Percentiles rank a stretch among this genome's conserved stretches.
phyloP scores from a whole-genome alignment of 1,284 basidiomycete species.

The Naganishia sp. region DNA sequence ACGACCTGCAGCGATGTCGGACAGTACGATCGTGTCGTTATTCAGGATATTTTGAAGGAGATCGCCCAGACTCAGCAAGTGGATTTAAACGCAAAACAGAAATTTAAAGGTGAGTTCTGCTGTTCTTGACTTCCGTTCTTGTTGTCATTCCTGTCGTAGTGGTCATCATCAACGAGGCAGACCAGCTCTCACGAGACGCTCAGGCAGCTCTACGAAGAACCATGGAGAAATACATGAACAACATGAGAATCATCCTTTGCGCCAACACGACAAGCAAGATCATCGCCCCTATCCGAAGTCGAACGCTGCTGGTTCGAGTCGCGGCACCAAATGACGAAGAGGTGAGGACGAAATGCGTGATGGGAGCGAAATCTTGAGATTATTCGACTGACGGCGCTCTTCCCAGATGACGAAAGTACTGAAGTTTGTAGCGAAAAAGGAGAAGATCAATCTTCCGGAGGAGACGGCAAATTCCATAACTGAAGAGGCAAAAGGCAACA shows the following conservation, averaged over 20 bases:
- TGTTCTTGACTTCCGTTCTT: too few species aligned
- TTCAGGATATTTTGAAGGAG: constrained; percentile 96
- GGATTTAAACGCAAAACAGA: constrained; percentile 89
- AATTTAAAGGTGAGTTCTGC: constrained; percentile 89
- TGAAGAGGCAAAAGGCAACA: constrained; percentile 80
- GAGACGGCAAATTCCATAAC: constrained; percentile 74
- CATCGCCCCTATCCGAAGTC: constrained; percentile 94
- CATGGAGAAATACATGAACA: constrained; percentile 99
- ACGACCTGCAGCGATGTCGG: constrained; percentile 76
- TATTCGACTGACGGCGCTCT: too few species aligned
- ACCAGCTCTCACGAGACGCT: constrained; percentile 89
- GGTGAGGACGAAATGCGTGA: constrained; percentile 55
- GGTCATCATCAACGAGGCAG: constrained; percentile 98
- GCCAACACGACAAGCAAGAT: constrained; percentile 96
- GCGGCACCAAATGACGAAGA: constrained; percentile 80
- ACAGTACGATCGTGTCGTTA: constrained; percentile 90
- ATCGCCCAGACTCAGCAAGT: constrained; percentile 99
- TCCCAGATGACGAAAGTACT: constrained; percentile 77
- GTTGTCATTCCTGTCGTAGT: constrained; percentile 58
- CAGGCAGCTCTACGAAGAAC: constrained; percentile 95
- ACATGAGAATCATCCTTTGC: constrained; percentile 94
- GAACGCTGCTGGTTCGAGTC: constrained; percentile 90
- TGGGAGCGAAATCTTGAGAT: background rate
- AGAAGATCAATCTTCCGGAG: constrained; percentile 76
- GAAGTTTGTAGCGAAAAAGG: constrained; percentile 75